Percentiles rank a stretch among this genome's conserved stretches.
Evolutionary conservation across 169 alveolate genomes (phyloP).

Genomic region (Cyclospora cayetanensis): DNA sequence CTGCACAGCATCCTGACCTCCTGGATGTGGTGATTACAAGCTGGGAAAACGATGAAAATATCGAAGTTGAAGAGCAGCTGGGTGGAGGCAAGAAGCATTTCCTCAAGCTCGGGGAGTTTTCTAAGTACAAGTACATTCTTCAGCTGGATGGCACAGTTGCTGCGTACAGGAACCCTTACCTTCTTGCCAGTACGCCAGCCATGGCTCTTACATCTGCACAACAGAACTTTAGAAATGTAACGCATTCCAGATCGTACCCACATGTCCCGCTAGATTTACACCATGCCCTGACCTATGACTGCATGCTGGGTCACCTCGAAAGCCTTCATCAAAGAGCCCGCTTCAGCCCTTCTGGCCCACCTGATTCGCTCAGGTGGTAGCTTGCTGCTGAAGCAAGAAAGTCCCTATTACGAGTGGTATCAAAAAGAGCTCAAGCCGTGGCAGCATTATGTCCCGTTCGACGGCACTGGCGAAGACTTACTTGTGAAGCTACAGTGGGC

Average conservation of each 20-base stretch:
- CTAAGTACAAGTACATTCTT: slow-evolving; percentile 67
- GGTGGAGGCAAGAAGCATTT: slow-evolving; percentile 53
- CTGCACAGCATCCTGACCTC: slow-evolving; percentile 40
- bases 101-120: slow-evolving; percentile 39
- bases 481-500: slow-evolving; percentile 70
- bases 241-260: too few species aligned
- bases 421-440: slow-evolving; percentile 61
- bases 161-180: slow-evolving; percentile 71
- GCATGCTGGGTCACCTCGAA: too few species aligned
- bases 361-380: slow-evolving; percentile 59
- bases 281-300: too few species aligned
- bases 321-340: too few species aligned
- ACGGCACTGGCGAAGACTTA: slow-evolving; percentile 49
- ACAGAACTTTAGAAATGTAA: too few species aligned
- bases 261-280: too few species aligned
- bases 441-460: slow-evolving; percentile 66
- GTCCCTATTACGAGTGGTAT: slow-evolving; percentile 70
- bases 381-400: slow-evolving; percentile 63
- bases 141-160: slow-evolving; percentile 71
- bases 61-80: slow-evolving; percentile 61
- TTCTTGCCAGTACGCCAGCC: slow-evolving; percentile 67
- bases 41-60: slow-evolving; percentile 69
- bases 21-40: slow-evolving; percentile 71
- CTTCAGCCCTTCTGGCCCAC: too few species aligned
- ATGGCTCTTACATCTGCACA: too few species aligned